Base-by-base conservation (phyloP, 148 eudicot genomes). In the Rhododendron mucronatum region DNA sequence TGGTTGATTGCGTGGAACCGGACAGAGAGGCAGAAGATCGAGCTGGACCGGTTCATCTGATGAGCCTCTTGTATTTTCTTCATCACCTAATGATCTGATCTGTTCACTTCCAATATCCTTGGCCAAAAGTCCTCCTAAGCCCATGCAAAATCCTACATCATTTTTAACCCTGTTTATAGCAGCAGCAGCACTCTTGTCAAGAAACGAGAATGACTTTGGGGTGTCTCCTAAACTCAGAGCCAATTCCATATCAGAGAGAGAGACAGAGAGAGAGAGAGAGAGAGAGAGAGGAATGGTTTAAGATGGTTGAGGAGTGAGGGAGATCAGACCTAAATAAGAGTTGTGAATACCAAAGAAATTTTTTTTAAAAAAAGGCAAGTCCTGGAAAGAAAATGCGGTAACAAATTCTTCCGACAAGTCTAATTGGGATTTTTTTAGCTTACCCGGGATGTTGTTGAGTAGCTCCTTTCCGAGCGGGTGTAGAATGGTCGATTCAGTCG, bases 61-160 rank as follows among this genome's bases (percentile, higher is more conserved):
- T 3, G 82, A 84, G n/a, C 83, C 89, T 39, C 51, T 50, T 85
- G 44, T 79, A 9, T 50, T n/a, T 57, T 79, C 77, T 55, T 55
- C 5, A 4, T 85, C 59, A 11, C 21, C 37, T 65, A 26, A 6
- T 41, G 44, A 26, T 83, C 75, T 16, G 12, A 26, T 61, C 23
- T 18, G 82, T 51, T 51, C 63, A 26, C 41, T 51, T 80, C 41
- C 30, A 28, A 4, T 35, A 20, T 28, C 41, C 55, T 35, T 81
- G 77, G 47, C n/a, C 57, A 50, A 41, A 71, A 44, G 61, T 33
- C 83, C 88, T 33, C 83, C 88, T 84, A 86, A 51, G 44, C 61
- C 91, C 91, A 91, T 89, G 92, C 92, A 91, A 80, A 91, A 89
- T 78, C 92, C 91, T 84, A 84, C 41, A 67, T 88, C 90, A 20